Evolutionary conservation across 192 early-diverging fungal species (phyloP), one percentile per base, ranked within the genome.

Genomic region (Backusella mclennaniae): DNA sequence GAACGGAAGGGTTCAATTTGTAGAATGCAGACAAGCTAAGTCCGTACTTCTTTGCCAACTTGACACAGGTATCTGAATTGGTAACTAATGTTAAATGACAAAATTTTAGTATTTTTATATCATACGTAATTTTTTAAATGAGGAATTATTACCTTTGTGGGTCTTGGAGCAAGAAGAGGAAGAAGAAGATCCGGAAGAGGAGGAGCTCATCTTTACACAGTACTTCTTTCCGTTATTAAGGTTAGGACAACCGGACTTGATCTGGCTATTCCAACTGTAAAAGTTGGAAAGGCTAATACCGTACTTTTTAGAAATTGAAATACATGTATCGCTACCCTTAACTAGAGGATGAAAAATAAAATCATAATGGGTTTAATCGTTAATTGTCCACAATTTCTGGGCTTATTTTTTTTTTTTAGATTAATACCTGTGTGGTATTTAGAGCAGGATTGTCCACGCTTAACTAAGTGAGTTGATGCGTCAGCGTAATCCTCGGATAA

Each of bases 201-300:
- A 35, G 12, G 56, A 26, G n/a, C 17, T 31, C 36, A 56, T 73
- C 53, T 73, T 71, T n/a, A 79, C 78, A 59, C 78, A 79, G 38
- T 82, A 82, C 44, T 71, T 52, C 49, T 82, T 77, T 63, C 69
- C 71, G 39, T 70, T 67, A 23, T 71, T 70, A 29, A 82, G 36
- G 42, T 82, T 82, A 14, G 76, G 49, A 56, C 80, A 82, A 52
- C 77, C 72, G n/a, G 23, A 67, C 59, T 82, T 78, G 41, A 82
- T 35, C 23, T 75, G 76, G 15, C 41, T n/a, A 42, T 82, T 82
- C 68, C 73, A 75, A 33, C 46, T 73, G 42, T 74, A 78, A 29
- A 82, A 74, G 38, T 78, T 69, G 29, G n/a, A 35, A 35, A 78
- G 31, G 36, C 66, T 59, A 36, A 78, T 42, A 12, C 76, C 73